Evolutionary conservation across 306 rosid genomes (phyloP), one percentile per base, ranked within the genome.

Genomic region (Arachis hypogaea): DNA sequence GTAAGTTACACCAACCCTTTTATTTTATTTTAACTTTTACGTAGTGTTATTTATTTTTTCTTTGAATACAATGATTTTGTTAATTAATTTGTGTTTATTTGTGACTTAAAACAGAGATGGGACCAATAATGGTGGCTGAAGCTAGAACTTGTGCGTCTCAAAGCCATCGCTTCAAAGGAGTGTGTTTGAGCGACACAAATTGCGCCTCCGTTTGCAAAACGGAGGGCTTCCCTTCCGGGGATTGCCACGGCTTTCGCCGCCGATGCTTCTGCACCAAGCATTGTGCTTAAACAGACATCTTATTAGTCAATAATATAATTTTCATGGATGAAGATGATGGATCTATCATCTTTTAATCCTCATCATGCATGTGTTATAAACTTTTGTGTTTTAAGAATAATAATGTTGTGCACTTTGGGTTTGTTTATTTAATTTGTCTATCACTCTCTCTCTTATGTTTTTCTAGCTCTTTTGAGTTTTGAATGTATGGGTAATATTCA

Each of bases 191-290:
- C 36, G 56, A 59, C 11, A 64, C 45, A 40, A 87, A 87, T 47
- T 89, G 95, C 42, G 88, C 74, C 3, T 5, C 73, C 30, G 77
- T 89, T 22, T 89, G 94, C 72, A 58, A 72, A 41, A 77, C 82
- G 0, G 94, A 89, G 76, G 82, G 80, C 54, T 89, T 87, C 62
- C 43, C 12, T 0, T 85, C 81, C 6, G 92, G 95, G 12, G 56
- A 76, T 5, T 89, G 95, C 77, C 87, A 81, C 9, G 95, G 95
- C 42, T 70, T 85, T 43, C 87, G 90, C 50, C 88, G 86, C 38
- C 78, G 88, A 28, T 89, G 96, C 79, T 80, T 80, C 74, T 89
- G 96, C 81, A 82, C 78, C 12, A 85, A 44, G 58, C 80, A 59
- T 5, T 78, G 82, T 49, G 51, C 51, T 46, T 46, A 3, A 11